Percentiles rank a stretch among this genome's conserved stretches.
Conservation (phyloP, 192 early-diverging fungal species). For the Cetraspora pellucida region DNA sequence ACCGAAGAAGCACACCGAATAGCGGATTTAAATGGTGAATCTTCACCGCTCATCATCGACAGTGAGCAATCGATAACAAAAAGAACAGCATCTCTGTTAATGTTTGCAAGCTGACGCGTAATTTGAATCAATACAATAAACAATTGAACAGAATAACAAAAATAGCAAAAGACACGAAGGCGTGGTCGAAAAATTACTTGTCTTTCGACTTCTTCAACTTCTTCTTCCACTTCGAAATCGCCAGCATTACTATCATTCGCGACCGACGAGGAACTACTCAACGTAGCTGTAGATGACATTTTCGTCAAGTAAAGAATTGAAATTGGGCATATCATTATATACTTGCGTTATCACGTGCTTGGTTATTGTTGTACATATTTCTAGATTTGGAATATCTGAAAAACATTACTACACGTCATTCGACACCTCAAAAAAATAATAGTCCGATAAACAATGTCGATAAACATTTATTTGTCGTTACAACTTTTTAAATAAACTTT, state of each 20-base stretch:
- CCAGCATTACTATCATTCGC: neutral
- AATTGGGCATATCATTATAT: neutral
- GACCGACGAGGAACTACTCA: neutral
- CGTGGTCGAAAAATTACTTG: neutral
- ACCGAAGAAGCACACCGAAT: constrained; percentile 45
- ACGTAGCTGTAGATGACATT: neutral
- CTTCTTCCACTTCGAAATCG: neutral
- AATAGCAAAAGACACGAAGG: neutral
- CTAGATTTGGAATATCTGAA: no score
- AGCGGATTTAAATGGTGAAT: constrained; percentile 47
- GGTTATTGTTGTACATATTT: neutral
- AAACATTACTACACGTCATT: no score
- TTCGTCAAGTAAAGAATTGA: neutral
- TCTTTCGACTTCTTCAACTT: neutral
- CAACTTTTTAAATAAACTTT: no score
- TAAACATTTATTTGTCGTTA: no score
- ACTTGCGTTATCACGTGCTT: neutral
- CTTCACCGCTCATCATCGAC: constrained; percentile 46
- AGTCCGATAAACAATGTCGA: no score
- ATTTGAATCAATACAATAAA: neutral
- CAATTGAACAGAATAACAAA: neutral
- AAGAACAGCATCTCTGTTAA: constrained; percentile 51
- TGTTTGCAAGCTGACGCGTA: constrained; percentile 6
- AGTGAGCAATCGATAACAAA: constrained; percentile 56
- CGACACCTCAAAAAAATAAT: no score